phyloP scores from a whole-genome alignment of 2,329 filamentous ascomycete genomes.

The Pyrenophora seminiperda region DNA sequence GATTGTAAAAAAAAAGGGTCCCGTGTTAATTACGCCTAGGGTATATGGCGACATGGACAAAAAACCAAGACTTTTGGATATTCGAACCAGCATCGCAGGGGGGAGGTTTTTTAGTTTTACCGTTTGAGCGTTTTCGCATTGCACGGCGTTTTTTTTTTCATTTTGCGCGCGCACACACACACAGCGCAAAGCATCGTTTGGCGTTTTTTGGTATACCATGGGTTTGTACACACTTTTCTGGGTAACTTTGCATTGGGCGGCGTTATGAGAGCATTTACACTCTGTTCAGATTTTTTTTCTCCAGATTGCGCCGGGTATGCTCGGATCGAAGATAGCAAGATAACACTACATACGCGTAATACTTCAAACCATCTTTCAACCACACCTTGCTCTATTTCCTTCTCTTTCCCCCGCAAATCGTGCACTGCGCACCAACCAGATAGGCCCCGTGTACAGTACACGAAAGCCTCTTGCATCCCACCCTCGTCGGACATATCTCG shows the following conservation, averaged over 20 bases:
- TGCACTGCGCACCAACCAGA: not conserved
- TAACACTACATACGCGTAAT: conserved; percentile 9
- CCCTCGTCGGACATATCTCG: not conserved
- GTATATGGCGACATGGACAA: not conserved
- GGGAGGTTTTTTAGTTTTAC: conserved; percentile 22
- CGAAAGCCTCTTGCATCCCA: not conserved
- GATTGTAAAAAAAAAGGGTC: conserved; percentile 23
- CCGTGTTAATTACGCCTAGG: conserved; percentile 10
- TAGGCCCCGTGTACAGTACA: conserved; percentile 5
- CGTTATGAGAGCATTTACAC: conserved; percentile 38
- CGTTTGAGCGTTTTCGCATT: conserved; percentile 26
- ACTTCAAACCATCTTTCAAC: conserved; percentile 7
- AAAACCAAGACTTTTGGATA: conserved; percentile 1
- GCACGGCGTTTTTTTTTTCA: conserved; percentile 23
- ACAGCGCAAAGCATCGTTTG: conserved; percentile 28
- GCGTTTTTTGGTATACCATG: conserved; percentile 24
- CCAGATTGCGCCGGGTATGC: conserved; percentile 8
- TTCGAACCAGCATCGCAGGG: conserved; percentile 1
- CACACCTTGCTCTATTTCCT: not conserved
- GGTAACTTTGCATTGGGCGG: conserved; percentile 34
- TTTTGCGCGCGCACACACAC: conserved; percentile 8
- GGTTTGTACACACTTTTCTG: conserved; percentile 13
- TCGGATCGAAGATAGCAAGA: conserved; percentile 13
- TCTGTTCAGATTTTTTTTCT: conserved; percentile 7
- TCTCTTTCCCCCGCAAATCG: not conserved